Conservation (phyloP, 139 green algal genomes). For the Auxenochlorella pyrenoidosa region DNA sequence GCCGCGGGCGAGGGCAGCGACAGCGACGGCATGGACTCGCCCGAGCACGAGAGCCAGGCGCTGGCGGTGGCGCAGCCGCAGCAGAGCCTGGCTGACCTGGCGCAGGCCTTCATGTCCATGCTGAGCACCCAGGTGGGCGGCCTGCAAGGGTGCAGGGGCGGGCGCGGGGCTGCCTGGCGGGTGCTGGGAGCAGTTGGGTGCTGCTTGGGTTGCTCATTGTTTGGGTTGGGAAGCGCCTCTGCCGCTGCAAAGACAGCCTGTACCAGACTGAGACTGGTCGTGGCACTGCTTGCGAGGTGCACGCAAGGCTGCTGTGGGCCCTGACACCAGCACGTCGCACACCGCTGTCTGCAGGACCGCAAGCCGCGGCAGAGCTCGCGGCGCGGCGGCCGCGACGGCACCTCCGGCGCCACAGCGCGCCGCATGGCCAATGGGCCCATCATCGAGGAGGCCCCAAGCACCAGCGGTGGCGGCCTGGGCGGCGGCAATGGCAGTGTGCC, state of each 20-base stretch:
- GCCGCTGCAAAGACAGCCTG: background rate
- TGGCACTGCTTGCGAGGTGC: too few relatives aligned
- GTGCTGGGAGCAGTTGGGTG: background rate
- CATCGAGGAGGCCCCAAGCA: conserved; percentile 24
- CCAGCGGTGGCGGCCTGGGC: background rate
- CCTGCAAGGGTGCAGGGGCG: background rate
- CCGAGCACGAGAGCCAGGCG: background rate
- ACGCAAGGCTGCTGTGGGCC: too few relatives aligned
- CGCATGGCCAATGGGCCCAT: conserved; percentile 6
- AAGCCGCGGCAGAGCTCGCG: background rate
- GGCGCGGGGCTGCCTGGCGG: background rate
- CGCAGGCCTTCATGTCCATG: conserved; percentile 47
- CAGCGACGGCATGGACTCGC: conserved; percentile 30
- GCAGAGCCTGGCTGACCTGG: conserved; percentile 44
- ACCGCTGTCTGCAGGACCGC: background rate
- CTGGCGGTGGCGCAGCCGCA: conserved; percentile 32
- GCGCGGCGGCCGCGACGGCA: background rate
- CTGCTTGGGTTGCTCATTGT: too few relatives aligned
- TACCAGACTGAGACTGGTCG: too few relatives aligned
- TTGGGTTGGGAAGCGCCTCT: background rate
- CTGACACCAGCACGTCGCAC: background rate
- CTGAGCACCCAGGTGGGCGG: conserved; percentile 28
- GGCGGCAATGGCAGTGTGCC: background rate
- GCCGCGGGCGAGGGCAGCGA: background rate
- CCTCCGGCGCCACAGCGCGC: background rate